Conservation (phyloP, 2,329 filamentous ascomycete species). For the Stylonectria norvegica region DNA sequence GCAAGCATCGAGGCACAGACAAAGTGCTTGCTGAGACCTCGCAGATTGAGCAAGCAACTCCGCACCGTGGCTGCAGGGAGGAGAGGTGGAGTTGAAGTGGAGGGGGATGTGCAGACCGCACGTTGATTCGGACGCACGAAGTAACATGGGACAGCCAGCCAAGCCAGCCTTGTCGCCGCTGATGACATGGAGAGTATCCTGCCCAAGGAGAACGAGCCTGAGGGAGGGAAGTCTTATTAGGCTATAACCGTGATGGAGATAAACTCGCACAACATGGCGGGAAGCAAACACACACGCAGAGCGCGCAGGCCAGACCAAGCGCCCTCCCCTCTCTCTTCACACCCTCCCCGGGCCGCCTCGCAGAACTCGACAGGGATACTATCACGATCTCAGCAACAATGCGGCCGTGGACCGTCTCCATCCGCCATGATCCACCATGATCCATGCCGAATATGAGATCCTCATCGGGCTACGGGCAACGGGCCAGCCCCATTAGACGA, state of each 20-base stretch:
- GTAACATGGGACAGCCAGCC: slow-evolving; percentile 1
- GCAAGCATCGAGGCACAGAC: slow-evolving; percentile 9
- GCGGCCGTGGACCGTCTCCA: neutral
- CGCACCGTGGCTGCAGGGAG: slow-evolving; percentile 24
- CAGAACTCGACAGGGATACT: neutral
- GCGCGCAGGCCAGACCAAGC: too few relatives aligned
- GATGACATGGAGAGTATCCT: neutral
- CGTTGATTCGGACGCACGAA: slow-evolving; percentile 10
- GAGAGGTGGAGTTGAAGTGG: slow-evolving; percentile 9
- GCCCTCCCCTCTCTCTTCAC: too few relatives aligned
- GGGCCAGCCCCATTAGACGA: slow-evolving; percentile 15
- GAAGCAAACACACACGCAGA: too few relatives aligned
- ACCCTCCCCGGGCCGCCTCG: neutral
- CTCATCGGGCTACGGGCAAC: slow-evolving; percentile 22
- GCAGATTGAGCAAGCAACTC: slow-evolving; percentile 13
- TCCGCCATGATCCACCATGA: too few relatives aligned
- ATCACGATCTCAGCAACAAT: neutral
- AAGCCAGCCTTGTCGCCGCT: neutral
- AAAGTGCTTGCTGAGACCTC: too few relatives aligned
- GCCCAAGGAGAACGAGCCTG: neutral
- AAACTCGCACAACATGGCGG: neutral
- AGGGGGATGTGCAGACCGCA: too few relatives aligned
- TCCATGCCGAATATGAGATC: slow-evolving; percentile 25
- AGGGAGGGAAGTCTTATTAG: too few relatives aligned
- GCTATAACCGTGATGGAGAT: too few relatives aligned